These are phyloP conservation scores for Penicillium cataractarum DNA, from an alignment of 495 filamentous ascomycete genomes.

Conservation along the genomic window DNA sequence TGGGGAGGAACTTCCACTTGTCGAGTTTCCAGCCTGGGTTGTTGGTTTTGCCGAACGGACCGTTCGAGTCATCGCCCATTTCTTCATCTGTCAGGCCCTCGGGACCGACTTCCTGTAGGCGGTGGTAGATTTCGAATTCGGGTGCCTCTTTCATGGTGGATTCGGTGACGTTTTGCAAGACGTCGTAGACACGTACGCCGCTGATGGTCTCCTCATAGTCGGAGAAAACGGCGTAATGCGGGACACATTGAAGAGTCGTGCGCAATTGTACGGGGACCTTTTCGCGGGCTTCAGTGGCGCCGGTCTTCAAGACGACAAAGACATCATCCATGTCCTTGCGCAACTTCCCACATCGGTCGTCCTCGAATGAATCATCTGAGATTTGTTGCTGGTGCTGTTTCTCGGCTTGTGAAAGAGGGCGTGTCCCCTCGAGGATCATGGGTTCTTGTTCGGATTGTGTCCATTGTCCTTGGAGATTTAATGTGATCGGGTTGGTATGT, in stretches of 20 bases:
- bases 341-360: conserved; percentile 26
- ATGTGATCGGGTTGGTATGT: conserved; percentile 9
- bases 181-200: conserved; percentile 43
- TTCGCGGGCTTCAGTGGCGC: conserved; percentile 42
- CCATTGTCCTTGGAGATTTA: conserved; percentile 11
- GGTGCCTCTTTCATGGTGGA: conserved; percentile 37
- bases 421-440: conserved; percentile 14
- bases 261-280: conserved; percentile 46
- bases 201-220: conserved; percentile 50
- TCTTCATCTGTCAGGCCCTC: conserved; percentile 37
- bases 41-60: conserved; percentile 38
- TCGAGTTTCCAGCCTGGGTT: conserved; percentile 63
- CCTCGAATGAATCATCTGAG: background rate
- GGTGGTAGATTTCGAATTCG: conserved; percentile 48
- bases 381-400: conserved; percentile 1
- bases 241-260: conserved; percentile 45
- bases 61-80: conserved; percentile 37
- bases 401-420: conserved; percentile 1
- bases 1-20: conserved; percentile 70
- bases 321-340: conserved; percentile 37
- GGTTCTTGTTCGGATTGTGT: conserved; percentile 13
- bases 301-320: conserved; percentile 48
- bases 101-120: conserved; percentile 41
- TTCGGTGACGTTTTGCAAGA: conserved; percentile 43
- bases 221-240: conserved; percentile 50